Percentiles rank a stretch among this genome's conserved stretches.
Evolutionary conservation across 2,329 filamentous ascomycete genomes (phyloP).

Genomic region (Orbilia blumenaviensis): DNA sequence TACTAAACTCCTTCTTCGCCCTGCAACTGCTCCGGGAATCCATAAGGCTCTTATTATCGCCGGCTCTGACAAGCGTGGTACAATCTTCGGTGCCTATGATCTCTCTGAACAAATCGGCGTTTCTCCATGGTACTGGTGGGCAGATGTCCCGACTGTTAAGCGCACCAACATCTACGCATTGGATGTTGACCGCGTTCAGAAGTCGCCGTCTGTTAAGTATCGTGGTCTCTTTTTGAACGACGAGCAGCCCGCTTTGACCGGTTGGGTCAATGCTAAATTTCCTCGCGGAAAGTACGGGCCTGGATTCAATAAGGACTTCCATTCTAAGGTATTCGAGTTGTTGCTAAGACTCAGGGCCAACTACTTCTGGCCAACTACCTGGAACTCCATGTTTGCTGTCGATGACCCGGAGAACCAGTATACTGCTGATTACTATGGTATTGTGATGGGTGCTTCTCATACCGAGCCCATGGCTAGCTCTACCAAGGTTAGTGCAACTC

Average conservation of each 20-base stretch:
- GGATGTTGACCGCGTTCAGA: conserved; percentile 67
- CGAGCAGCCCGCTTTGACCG: conserved; percentile 73
- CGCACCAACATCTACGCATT: conserved; percentile 68
- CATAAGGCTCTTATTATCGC: conserved; percentile 72
- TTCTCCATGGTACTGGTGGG: conserved; percentile 75
- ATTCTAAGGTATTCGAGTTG: conserved; percentile 75
- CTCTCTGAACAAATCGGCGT: conserved; percentile 78
- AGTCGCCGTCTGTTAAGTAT: conserved; percentile 72
- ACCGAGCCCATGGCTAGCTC: conserved; percentile 75
- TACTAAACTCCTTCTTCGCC: conserved; percentile 69
- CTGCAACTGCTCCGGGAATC: conserved; percentile 65
- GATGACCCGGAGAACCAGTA: conserved; percentile 75
- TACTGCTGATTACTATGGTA: conserved; percentile 76
- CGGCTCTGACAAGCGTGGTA: conserved; percentile 73
- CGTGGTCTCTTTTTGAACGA: conserved; percentile 77
- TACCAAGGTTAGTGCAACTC: conserved; percentile 61
- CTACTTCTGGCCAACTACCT: conserved; percentile 78
- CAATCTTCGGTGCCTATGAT: conserved; percentile 76
- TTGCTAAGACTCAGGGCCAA: conserved; percentile 75
- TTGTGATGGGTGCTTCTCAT: conserved; percentile 77
- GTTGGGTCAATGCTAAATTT: conserved; percentile 71
- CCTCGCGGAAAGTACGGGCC: conserved; percentile 63
- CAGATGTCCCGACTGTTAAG: conserved; percentile 68
- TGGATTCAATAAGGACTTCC: conserved; percentile 70
- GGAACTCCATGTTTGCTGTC: conserved; percentile 76